Evolutionary conservation across 352 stramenopile genomes (phyloP), one percentile per base, ranked within the genome.

Genomic region (Aphanomyces invadans): DNA sequence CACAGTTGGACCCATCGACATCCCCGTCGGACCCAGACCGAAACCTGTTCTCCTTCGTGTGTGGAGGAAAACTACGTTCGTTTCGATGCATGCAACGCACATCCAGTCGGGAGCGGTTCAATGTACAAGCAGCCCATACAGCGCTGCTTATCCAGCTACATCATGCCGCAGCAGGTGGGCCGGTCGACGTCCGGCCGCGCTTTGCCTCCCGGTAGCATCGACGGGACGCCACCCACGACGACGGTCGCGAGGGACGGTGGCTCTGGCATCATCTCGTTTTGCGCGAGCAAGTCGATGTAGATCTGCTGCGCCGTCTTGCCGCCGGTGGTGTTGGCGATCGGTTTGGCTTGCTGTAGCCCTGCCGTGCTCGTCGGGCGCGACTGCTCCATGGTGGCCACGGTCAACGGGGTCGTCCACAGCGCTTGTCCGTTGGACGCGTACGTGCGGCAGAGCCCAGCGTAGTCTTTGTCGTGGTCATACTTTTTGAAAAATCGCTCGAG

Each of bases 401-500:
- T 52, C 5, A 5, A 9, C 23, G 29, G 29, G 49, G 49, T 39
- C 49, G 49, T 57, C 49, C 49, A 57, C 2, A 57, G 49, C 49
- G 49, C 49, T 57, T 57, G 49, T 21, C 49, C 49, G 25, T 57
- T 57, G 49, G 49, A 29, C 23, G 49, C 49, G n/a, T 57, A 57
- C 25, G 49, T 57, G 19, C 49, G 49, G 36, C 49, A 39, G 5
- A 57, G 29, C 4, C 49, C 49, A 39, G 49, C 49, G 23, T 39
- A 57, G 19, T 57, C 49, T 26, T 57, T 57, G 49, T 57, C 49
- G 19, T 33, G 15, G 49, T 57, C 49, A 33, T 33, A 36, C 25
- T 17, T 19, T 5, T 19, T 17, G 29, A 57, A 57, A n/a, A 57
- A 57, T 7, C 49, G 49, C 49, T 57, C 49, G 17, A 57, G 23